phyloP scores from a whole-genome alignment of 2,329 filamentous ascomycete genomes.

The Endothia cerciana region DNA sequence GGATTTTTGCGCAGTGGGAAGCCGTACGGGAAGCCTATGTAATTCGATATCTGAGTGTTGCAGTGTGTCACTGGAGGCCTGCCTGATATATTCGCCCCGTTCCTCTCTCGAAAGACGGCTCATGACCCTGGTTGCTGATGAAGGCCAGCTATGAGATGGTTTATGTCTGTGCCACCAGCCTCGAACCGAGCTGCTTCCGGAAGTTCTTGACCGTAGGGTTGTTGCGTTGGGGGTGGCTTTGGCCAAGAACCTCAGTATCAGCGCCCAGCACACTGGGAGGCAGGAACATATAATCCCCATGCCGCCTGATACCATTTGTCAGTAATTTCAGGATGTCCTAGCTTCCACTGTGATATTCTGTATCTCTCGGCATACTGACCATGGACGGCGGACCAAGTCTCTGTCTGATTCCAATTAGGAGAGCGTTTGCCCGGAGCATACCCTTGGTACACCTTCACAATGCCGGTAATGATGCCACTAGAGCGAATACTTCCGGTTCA shows the following conservation, averaged over 20 bases:
- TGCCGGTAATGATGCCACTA: slow-evolving; percentile 21
- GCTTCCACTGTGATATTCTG: background rate
- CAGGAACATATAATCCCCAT: slow-evolving; percentile 20
- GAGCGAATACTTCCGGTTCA: background rate
- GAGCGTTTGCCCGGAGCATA: slow-evolving; percentile 17
- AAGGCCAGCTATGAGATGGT: background rate
- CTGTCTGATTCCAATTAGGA: slow-evolving; percentile 14
- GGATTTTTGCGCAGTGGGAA: background rate
- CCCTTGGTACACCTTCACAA: slow-evolving; percentile 2
- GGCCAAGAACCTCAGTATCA: background rate
- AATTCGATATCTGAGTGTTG: background rate
- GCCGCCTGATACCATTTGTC: background rate
- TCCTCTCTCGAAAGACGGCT: slow-evolving; percentile 2
- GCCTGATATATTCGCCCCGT: background rate
- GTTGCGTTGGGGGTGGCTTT: background rate
- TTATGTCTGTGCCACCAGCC: slow-evolving; percentile 13
- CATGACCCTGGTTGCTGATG: background rate
- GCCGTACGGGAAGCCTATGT: background rate
- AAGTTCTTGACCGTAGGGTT: background rate
- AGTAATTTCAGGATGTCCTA: background rate
- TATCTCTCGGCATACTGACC: slow-evolving; percentile 5
- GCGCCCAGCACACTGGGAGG: slow-evolving; percentile 21
- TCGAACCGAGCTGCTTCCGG: slow-evolving; percentile 4
- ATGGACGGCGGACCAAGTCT: slow-evolving; percentile 20
- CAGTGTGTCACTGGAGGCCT: background rate